Evolutionary conservation across 2,329 filamentous ascomycete genomes (phyloP), one percentile per base, ranked within the genome.

Genomic region (Phoma sp.): DNA sequence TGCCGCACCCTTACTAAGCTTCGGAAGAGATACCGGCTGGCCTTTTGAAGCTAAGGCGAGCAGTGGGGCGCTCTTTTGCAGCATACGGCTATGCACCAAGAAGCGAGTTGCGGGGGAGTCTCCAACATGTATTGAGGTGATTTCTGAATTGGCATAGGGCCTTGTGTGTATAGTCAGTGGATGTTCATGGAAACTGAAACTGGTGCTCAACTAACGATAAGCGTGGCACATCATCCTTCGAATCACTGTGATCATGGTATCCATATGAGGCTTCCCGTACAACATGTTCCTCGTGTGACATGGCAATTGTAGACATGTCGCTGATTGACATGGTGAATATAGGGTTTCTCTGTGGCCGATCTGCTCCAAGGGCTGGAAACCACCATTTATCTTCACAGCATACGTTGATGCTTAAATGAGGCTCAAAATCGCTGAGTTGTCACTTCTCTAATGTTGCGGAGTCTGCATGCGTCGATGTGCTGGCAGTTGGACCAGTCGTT

Each of bases 391-490:
- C 12, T 12, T 17, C 38, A 2, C 26, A 15, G 5, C 25, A 23
- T 6, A 17, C n/a, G n/a, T n/a, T n/a, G n/a, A n/a, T 15, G 7
- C 11, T 26, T 32, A 38, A 58, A 47, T 62, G 62, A 66, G 61
- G 63, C 65, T 69, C 59, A 61, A 59, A 47, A 23, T 1, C 7
- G 47, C 26, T 67, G 63, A 58, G 63, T 47, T 67, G 65, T 57
- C 59, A 57, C 45, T 34, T 15, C 17, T 17, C 37, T 21, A 38
- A 36, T 12, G 21, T 23, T 40, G 53, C 48, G 57, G 57, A 53
- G 58, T 48, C 49, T 65, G 62, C 57, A 67, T 64, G 39, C 30
- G 20, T 50, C 21, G 51, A 49, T 69, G 64, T 61, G 65, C 37
- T 67, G 65, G 53, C 65, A 62, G 39, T 59, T 47, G 46, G 43